phyloP scores from a whole-genome alignment of 2,329 filamentous ascomycete genomes.

The Penicillium sp. region DNA sequence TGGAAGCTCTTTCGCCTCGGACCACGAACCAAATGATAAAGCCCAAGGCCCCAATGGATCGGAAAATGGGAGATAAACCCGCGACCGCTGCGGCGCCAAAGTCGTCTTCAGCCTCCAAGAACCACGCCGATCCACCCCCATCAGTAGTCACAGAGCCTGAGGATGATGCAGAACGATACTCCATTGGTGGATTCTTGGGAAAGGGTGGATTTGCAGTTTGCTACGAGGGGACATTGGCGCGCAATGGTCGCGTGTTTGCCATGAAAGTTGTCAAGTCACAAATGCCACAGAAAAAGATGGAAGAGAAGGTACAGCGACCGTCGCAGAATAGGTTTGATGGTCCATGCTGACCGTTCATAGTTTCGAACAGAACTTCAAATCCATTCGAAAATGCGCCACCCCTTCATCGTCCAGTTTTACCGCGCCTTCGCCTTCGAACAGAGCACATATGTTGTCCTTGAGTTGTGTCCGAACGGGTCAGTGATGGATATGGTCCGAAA shows the following conservation, averaged over 20 bases:
- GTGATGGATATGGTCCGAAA: constrained; percentile 98
- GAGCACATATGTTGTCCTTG: constrained; percentile 91
- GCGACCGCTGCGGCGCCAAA: constrained; percentile 40
- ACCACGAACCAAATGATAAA: constrained; percentile 55
- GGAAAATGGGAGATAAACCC: constrained; percentile 48
- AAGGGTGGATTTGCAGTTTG: constrained; percentile 60
- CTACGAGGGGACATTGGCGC: constrained; percentile 54
- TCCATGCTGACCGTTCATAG: constrained; percentile 46
- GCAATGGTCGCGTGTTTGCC: constrained; percentile 54
- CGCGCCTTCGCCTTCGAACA: constrained; percentile 88
- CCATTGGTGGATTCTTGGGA: constrained; percentile 54
- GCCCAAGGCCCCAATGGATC: constrained; percentile 48
- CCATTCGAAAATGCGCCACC: constrained; percentile 95
- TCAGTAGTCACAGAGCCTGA: constrained; percentile 53
- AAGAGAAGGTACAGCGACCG: constrained; percentile 52
- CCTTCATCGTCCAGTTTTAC: constrained; percentile 94
- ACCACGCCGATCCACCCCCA: constrained; percentile 55
- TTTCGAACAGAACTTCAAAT: constrained; percentile 89
- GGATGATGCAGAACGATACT: constrained; percentile 52
- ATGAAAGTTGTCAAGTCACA: constrained; percentile 59
- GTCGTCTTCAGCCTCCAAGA: constrained; percentile 43
- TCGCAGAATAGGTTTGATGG: too few relatives aligned
- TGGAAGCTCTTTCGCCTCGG: constrained; percentile 57
- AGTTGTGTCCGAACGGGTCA: constrained; percentile 93
- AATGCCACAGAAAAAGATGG: constrained; percentile 59